Conservation (phyloP, 805 yeast genomes). For the Yueomyces sp. region DNA sequence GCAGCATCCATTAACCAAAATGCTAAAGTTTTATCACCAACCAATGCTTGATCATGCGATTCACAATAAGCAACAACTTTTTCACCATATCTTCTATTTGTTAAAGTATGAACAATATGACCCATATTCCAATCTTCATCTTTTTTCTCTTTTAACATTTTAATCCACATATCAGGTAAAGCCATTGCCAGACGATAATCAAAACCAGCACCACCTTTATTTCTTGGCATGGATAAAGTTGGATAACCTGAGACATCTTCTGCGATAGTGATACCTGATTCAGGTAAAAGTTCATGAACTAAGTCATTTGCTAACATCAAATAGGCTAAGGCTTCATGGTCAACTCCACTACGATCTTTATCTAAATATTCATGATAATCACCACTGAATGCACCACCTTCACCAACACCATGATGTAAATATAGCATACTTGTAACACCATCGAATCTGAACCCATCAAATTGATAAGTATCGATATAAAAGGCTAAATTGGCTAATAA, state of each 20-base stretch:
- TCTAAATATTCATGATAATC: constrained; percentile 85
- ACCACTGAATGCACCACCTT: constrained; percentile 73
- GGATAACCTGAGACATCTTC: constrained; percentile 99
- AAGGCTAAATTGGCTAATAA: constrained; percentile 72
- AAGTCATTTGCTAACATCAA: constrained; percentile 83
- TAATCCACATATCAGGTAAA: constrained; percentile 98
- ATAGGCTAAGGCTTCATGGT: constrained; percentile 75
- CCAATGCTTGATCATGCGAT: constrained; percentile 94
- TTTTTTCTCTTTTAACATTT: constrained; percentile 62
- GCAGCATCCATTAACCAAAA: constrained; percentile 98
- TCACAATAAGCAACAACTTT: constrained; percentile 87
- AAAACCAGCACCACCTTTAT: constrained; percentile 80
- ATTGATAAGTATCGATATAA: constrained; percentile 68
- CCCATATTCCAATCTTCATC: constrained; percentile 93
- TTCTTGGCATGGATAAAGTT: constrained; percentile 66
- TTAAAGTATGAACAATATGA: constrained; percentile 61
- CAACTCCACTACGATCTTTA: constrained; percentile 52
- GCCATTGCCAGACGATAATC: constrained; percentile 95
- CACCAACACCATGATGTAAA: constrained; percentile 83
- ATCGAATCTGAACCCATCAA: constrained; percentile 94
- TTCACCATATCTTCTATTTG: constrained; percentile 82
- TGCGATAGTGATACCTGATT: constrained; percentile 65
- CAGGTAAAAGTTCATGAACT: constrained; percentile 39
- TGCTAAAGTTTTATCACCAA: constrained; percentile 92
- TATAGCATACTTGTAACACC: constrained; percentile 94